Evolutionary conservation across 2,329 filamentous ascomycete genomes (phyloP).

Genomic region (Hypoxylon sp.): DNA sequence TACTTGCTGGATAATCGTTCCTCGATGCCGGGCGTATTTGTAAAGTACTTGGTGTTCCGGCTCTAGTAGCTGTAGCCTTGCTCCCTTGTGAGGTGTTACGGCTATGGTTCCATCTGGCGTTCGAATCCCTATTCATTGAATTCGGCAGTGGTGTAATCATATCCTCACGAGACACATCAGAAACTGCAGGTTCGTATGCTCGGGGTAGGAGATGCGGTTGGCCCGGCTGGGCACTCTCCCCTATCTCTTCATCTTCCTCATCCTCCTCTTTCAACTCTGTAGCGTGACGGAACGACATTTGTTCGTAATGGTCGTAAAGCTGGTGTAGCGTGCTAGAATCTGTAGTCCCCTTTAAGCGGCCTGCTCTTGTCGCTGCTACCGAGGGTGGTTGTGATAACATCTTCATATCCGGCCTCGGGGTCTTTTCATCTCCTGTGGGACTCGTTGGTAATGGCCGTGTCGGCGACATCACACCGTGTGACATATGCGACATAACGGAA

Average conservation of each 20-base stretch:
- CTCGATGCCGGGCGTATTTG: conserved; percentile 52
- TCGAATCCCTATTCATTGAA: conserved; percentile 39
- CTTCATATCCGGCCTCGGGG: conserved; percentile 38
- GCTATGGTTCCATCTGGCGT: conserved; percentile 43
- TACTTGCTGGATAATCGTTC: conserved; percentile 64
- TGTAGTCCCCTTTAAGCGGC: conserved; percentile 51
- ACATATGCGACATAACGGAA: conserved; percentile 60
- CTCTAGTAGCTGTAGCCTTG: conserved; percentile 49
- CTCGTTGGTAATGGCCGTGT: conserved; percentile 5
- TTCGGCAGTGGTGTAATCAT: conserved; percentile 47
- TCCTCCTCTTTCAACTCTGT: conserved; percentile 47
- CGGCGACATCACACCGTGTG: conserved; percentile 48
- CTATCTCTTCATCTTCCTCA: conserved; percentile 40
- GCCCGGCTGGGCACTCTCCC: conserved; percentile 16
- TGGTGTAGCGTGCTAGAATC: conserved; percentile 62
- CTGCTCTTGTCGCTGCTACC: conserved; percentile 32
- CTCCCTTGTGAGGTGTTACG: conserved; percentile 51
- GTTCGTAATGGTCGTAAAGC: conserved; percentile 72
- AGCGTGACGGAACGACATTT: conserved; percentile 66
- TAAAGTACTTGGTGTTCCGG: conserved; percentile 47
- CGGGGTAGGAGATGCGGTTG: conserved; percentile 30
- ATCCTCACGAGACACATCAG: conserved; percentile 45
- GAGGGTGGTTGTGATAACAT: conserved; percentile 47
- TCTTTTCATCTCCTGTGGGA: conserved; percentile 24
- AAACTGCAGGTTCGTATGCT: conserved; percentile 35